phyloP scores from a whole-genome alignment of 2,329 filamentous ascomycete genomes.

The Hortaea werneckii region DNA sequence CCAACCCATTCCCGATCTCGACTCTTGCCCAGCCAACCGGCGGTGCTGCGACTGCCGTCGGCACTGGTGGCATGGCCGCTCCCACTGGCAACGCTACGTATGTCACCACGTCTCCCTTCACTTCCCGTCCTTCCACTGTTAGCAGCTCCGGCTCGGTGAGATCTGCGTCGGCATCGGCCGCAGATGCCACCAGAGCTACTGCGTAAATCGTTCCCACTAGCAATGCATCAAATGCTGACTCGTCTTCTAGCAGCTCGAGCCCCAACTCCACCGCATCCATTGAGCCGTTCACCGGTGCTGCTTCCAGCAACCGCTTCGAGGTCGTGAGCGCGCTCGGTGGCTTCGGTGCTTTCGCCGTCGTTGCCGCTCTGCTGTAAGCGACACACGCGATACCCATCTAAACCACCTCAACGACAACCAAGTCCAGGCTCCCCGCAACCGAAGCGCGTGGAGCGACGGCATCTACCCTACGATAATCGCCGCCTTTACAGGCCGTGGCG shows the following conservation, averaged over 20 bases:
- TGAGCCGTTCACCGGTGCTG: background rate
- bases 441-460: too few species aligned
- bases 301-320: background rate
- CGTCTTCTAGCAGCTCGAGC: too few species aligned
- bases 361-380: background rate
- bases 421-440: too few species aligned
- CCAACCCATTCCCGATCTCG: slow-evolving; percentile 1
- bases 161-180: background rate
- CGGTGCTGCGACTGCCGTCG: background rate
- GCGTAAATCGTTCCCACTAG: background rate
- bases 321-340: background rate
- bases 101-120: too few species aligned
- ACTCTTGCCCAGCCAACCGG: background rate
- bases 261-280: background rate
- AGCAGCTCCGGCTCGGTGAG: background rate
- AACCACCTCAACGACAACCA: background rate
- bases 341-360: background rate
- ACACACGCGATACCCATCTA: background rate
- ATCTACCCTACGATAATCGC: too few species aligned
- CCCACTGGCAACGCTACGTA: background rate
- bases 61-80: background rate
- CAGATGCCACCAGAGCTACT: background rate
- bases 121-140: background rate
- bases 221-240: background rate
- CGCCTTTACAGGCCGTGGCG: too few species aligned